Conservation (phyloP, 2,329 filamentous ascomycete genomes). For the Calonectria pseudoreteaudii region DNA sequence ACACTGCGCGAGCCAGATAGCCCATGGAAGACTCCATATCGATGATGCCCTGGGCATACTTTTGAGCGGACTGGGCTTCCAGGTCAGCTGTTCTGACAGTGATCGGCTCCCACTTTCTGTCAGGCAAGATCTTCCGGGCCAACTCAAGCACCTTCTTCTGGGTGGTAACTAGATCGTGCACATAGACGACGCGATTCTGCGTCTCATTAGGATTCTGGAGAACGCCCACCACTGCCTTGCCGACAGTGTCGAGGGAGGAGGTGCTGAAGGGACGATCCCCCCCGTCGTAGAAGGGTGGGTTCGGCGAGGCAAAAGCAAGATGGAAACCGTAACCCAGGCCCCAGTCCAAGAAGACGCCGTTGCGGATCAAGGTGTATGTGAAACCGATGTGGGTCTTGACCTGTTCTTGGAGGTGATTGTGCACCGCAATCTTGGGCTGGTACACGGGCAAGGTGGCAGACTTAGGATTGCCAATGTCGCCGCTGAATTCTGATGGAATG, state of each 20-base stretch:
- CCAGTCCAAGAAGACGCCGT: neutral
- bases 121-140: neutral
- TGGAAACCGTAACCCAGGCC: neutral
- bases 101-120: neutral
- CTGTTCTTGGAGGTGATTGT: constrained; percentile 32
- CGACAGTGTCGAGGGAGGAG: constrained; percentile 51
- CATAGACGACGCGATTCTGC: constrained; percentile 46
- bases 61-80: neutral
- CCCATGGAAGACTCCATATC: neutral
- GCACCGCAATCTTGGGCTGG: constrained; percentile 9
- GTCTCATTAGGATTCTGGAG: constrained; percentile 46
- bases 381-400: constrained; percentile 34
- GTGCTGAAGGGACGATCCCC: constrained; percentile 48
- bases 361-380: constrained; percentile 17
- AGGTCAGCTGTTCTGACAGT: neutral
- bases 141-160: constrained; percentile 52
- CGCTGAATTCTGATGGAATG: constrained; percentile 62
- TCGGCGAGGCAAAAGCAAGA: neutral
- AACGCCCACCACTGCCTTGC: constrained; percentile 42
- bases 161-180: constrained; percentile 49
- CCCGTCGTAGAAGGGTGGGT: constrained; percentile 44
- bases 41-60: neutral
- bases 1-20: neutral
- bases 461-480: constrained; percentile 40
- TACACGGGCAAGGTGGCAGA: neutral